Base-by-base conservation (phyloP, 495 filamentous ascomycete genomes). In the Elasticomyces elasticus region DNA sequence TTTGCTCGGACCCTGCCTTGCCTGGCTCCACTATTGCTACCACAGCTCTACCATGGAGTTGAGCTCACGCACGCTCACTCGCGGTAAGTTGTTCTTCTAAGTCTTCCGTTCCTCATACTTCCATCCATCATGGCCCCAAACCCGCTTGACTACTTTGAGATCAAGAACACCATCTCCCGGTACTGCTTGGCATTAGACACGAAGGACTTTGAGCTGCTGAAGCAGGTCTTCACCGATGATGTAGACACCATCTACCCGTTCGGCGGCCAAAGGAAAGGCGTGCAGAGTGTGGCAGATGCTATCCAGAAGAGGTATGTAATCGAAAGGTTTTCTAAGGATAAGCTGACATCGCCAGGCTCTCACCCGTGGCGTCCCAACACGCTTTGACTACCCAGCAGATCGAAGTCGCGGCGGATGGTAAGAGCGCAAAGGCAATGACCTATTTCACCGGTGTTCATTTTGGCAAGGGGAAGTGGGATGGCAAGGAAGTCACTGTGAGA, bases 151-250 rank as follows among this genome's bases (percentile, higher is more conserved):
- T 43, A 57, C 55, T 27, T 66, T 28, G 66, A 61, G 7, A 62
- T 68, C 51, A 59, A 56, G 20, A 66, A 66, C 62, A 58, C 48
- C 31, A 50, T 68, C 17, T 37, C 66, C 9, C 55, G 54, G 9
- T 68, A 68, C 54, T 64, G 61, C 56, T 40, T 64, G 37, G 63
- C 66, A 3, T 57, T 68, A 0, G 66, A 68, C 58, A 63, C 52
- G 22, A 68, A 68, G 47, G 27, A 55, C 51, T 66, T 64, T 41
- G 49, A 55, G 11, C 52, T 59, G 1, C 52, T 68, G 5, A 30
- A 56, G 9, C 53, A 68, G 37, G 61, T 68, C 49, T 68, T 68
- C 52, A 54, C 62, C 0, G 20, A 49, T 23, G 58, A 65, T 24
- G 66, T 61, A 10, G 49, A 56, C 6, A 58, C 60, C 17, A 49